Evolutionary conservation across 495 filamentous ascomycete genomes (phyloP).

Genomic region (Podospora pseudoanserina): DNA sequence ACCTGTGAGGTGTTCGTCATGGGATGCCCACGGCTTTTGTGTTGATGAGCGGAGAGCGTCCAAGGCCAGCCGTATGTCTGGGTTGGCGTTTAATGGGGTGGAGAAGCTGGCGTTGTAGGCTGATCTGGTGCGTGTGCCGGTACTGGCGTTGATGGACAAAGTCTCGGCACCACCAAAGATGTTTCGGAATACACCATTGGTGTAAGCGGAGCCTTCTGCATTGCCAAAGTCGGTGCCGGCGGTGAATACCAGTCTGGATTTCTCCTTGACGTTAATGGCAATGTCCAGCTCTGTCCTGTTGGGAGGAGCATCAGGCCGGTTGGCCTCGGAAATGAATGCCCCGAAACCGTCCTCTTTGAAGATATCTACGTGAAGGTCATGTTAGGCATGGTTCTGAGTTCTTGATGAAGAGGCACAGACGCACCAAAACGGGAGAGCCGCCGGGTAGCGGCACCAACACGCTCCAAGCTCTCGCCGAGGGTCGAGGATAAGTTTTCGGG

Average conservation of each 20-base stretch:
- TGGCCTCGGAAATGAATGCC: constrained; percentile 70
- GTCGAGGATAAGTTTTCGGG: constrained; percentile 67
- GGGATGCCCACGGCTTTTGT: constrained; percentile 84
- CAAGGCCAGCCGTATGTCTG: constrained; percentile 68
- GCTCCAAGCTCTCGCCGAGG: constrained; percentile 67
- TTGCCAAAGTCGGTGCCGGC: constrained; percentile 92
- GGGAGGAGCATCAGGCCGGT: constrained; percentile 44
- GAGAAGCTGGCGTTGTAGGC: constrained; percentile 82
- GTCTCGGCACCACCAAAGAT: constrained; percentile 92
- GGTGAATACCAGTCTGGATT: constrained; percentile 73
- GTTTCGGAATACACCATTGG: constrained; percentile 79
- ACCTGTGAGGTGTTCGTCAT: constrained; percentile 85
- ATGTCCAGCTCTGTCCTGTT: constrained; percentile 73
- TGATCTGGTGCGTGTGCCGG: constrained; percentile 84
- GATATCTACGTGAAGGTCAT: constrained; percentile 57
- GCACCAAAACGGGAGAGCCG: constrained; percentile 80
- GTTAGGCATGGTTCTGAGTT: background rate
- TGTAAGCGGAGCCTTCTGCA: constrained; percentile 85
- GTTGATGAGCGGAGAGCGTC: constrained; percentile 77
- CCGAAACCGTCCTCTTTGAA: constrained; percentile 81
- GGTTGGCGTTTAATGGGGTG: constrained; percentile 73
- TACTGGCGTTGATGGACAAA: constrained; percentile 72
- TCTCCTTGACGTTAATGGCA: constrained; percentile 71
- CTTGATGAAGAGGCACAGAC: constrained; percentile 13
- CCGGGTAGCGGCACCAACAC: constrained; percentile 61